Evolutionary conservation across 176 grass and related monocot genomes (phyloP).

Genomic region (Secale cereale): DNA sequence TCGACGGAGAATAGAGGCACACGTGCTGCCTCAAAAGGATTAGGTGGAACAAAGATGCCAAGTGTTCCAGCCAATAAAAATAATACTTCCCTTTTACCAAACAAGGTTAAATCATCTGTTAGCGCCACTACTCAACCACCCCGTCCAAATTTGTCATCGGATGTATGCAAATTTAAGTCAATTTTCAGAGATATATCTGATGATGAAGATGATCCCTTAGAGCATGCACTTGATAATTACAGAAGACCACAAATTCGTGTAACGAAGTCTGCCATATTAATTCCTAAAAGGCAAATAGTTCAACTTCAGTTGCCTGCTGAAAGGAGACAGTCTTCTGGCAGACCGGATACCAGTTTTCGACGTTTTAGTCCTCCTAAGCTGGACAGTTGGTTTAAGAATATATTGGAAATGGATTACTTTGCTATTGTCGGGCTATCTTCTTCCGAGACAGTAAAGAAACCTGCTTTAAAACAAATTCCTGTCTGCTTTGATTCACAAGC

Average conservation of each 20-base stretch:
- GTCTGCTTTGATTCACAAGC: conserved; percentile 72
- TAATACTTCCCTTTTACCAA: conserved; percentile 23
- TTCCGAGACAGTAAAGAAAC: conserved; percentile 39
- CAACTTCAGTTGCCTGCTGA: conserved; percentile 62
- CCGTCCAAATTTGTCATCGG: conserved; percentile 18
- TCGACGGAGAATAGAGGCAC: conserved; percentile 33
- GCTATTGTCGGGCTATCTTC: conserved; percentile 59
- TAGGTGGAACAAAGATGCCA: conserved; percentile 30
- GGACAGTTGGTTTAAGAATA: conserved; percentile 75
- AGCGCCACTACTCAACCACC: conserved; percentile 27
- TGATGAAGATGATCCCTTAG: conserved; percentile 77
- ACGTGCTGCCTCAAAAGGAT: conserved; percentile 33
- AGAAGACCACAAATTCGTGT: conserved; percentile 38
- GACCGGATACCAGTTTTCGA: conserved; percentile 32
- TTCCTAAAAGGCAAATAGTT: conserved; percentile 75
- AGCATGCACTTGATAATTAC: conserved; percentile 57
- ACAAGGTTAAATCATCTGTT: conserved; percentile 33
- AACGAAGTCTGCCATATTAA: conserved; percentile 44
- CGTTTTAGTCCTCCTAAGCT: conserved; percentile 71
- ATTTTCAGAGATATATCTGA: conserved; percentile 62
- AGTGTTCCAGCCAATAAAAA: conserved; percentile 37
- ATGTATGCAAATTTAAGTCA: conserved; percentile 47
- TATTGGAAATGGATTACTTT: conserved; percentile 94
- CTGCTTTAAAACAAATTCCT: conserved; percentile 71
- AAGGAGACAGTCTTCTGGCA: conserved; percentile 48